Base-by-base conservation (phyloP, 306 rosid genomes). In the Sophora flavescens region DNA sequence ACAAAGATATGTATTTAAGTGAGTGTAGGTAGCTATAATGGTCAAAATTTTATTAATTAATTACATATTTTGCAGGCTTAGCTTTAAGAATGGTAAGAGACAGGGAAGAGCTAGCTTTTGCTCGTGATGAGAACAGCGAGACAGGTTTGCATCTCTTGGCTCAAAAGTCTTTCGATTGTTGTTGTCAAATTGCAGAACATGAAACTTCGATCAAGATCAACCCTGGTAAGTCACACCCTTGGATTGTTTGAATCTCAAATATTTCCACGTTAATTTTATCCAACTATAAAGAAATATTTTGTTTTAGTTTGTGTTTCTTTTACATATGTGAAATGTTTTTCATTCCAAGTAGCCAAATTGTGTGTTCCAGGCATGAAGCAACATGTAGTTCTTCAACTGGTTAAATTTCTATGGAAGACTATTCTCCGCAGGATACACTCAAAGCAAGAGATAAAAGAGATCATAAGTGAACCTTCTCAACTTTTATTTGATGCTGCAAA, bases 131-230 rank as follows among this genome's bases (percentile, higher is more conserved):
- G 28, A 51, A 72, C 0, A 0, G 13, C 0, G 61, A 58, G 10
- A 72, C 80, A 11, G 86, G 68, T 17, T 72, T 82, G 62, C 82
- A 82, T 77, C 32, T 78, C 9, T 45, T 82, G 72, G 76, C 86
- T 57, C 51, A 59, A 7, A 72, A 9, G 16, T 69, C 66, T 48
- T 32, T 9, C 42, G 75, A 75, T 61, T 68, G 38, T 70, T 36
- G 72, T 28, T 51, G 65, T 32, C 72, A 68, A 16, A 12, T 22
- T 32, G 13, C 11, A 32, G 30, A 53, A 42, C 54, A 60, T 15
- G 67, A 28, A 38, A 8, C 1, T 4, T 30, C 11, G 13, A 48
- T 59, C 59, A 74, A 18, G n/a, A 62, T 22, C 52, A 79, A 64
- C 7, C 72, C 78, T 1, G 75, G 84, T 79, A 62, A 58, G 5